Evolutionary conservation across 331 rosid species (phyloP), one percentile per base, ranked within the genome.

Genomic region (Acacia concinna): DNA sequence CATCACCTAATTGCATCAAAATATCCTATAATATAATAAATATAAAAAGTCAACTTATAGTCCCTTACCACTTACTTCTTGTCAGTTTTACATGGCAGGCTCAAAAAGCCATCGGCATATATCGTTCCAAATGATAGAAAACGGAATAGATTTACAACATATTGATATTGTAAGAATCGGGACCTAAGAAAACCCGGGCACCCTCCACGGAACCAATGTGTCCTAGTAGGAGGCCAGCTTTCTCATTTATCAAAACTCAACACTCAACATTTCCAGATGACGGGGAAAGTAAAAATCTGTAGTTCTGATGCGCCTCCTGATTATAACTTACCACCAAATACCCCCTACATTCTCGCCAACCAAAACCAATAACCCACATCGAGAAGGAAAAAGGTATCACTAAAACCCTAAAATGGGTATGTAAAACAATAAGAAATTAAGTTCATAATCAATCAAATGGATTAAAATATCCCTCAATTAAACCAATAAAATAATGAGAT

Each of bases 341-440:
- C 78, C 60, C 78, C 27, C 78, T 56, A 38, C 68, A 54, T 34
- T 56, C 25, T 27, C 46, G 10, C 47, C 76, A 78, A 81, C 74
- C 70, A 71, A 64, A 66, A 78, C 77, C 75, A 71, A 79, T 73
- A 84, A 77, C 88, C 84, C 85, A 78, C 75, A 18, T 44, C 40
- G 6, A 47, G 79, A 28, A 34, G 31, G 28, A 9, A 72, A 59
- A 51, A 81, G 25, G 27, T 31, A 85, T 20, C 59, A 76, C 63
- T 25, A 82, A 89, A 86, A 91, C 81, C 91, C 87, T 77, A 63
- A 83, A 78, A 82, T 66, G 35, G 43, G 38, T 37, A 77, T 76
- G 15, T 23, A 75, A 17, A 79, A 27, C 35, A 67, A n/a, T 9
- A 23, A 68, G 62, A 81, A 78, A 46, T 68, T 25, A 46, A 65